A percentile compares a stretch with the other conserved stretches of the same genome.
Conservation (phyloP, 176 grass and related monocot genomes). For the Triticum dicoccoides region DNA sequence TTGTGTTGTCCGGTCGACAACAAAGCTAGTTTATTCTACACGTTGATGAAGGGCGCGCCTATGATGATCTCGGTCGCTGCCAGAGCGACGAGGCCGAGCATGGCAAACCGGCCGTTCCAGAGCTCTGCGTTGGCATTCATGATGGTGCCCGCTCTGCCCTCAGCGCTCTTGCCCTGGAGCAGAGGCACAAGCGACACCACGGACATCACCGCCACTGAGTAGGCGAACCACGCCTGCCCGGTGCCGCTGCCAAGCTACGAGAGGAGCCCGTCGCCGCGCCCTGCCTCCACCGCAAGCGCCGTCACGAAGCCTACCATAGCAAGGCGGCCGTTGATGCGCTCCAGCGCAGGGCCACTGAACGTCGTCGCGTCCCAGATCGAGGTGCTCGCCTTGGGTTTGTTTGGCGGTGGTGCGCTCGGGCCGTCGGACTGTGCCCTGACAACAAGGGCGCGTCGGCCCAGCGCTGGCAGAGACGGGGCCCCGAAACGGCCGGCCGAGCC, state of each 20-base stretch:
- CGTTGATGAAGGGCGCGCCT: constrained; percentile 57
- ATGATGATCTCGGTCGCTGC: background rate
- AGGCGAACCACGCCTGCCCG: constrained; percentile 45
- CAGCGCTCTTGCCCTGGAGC: constrained; percentile 46
- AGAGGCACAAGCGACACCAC: constrained; percentile 70
- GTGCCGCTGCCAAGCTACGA: constrained; percentile 37
- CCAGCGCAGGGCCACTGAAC: constrained; percentile 59
- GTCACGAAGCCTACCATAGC: constrained; percentile 74
- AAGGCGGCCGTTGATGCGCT: constrained; percentile 68
- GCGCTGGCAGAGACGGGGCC: too few species aligned
- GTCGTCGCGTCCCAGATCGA: constrained; percentile 49
- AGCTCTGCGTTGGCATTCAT: constrained; percentile 63
- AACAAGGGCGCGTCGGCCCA: too few species aligned
- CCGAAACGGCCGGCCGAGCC: too few species aligned
- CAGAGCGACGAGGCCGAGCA: constrained; percentile 65
- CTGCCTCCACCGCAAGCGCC: constrained; percentile 52
- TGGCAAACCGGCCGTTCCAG: constrained; percentile 85
- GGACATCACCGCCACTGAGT: constrained; percentile 32
- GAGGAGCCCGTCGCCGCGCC: constrained; percentile 32
- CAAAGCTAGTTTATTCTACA: too few species aligned
- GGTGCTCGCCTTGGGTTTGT: background rate
- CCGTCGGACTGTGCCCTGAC: too few species aligned
- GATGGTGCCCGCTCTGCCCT: constrained; percentile 19
- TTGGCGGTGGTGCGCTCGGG: too few species aligned
- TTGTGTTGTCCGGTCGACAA: too few species aligned